phyloP scores from a whole-genome alignment of 2,329 filamentous ascomycete species.

The Trichoderma sp. region DNA sequence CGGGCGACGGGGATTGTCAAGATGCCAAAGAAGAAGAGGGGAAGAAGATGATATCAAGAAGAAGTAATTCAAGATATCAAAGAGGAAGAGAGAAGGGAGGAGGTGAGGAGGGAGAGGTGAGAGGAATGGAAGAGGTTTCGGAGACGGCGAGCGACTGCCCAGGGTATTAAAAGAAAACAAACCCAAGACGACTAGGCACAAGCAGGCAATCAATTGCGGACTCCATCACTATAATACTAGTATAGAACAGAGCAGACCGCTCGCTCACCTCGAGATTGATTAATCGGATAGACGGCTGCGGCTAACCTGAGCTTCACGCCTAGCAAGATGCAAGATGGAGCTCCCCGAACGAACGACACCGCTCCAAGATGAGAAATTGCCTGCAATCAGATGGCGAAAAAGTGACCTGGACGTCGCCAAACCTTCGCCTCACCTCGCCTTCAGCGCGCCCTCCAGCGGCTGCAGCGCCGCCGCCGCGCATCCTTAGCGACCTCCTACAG shows the following conservation, averaged over 20 bases:
- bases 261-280: not conserved
- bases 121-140: not conserved
- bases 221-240: not conserved
- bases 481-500: not conserved
- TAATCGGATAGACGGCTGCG: slow-evolving; percentile 18
- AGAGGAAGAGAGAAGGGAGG: not conserved
- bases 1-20: slow-evolving; percentile 5
- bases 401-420: not conserved
- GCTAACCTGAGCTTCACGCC: not conserved
- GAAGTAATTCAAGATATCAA: not conserved
- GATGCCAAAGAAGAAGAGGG: not conserved
- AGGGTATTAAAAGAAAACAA: slow-evolving; percentile 8
- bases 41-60: not conserved
- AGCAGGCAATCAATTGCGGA: not conserved
- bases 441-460: not conserved
- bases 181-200: not conserved
- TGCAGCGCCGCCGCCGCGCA: not conserved
- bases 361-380: not conserved
- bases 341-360: not conserved
- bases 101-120: not conserved
- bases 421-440: not conserved
- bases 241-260: not conserved
- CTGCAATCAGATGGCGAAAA: not conserved
- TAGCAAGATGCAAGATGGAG: not conserved
- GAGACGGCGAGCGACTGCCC: not conserved